Evolutionary conservation across 2,329 filamentous ascomycete genomes (phyloP).

Genomic region (Zelopaecilomyces penicillatus): DNA sequence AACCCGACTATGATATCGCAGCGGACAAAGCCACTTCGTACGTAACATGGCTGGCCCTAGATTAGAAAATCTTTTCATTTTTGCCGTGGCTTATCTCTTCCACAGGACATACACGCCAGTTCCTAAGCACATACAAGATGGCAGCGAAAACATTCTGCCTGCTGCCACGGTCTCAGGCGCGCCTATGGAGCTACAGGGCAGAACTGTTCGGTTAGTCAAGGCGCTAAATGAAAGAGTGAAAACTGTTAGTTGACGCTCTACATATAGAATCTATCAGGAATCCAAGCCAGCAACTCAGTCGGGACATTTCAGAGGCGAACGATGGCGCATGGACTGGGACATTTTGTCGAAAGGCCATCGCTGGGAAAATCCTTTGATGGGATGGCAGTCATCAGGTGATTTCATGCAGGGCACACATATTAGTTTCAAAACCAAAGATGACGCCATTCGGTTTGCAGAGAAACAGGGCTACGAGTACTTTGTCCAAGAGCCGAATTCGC

Average conservation of each 20-base stretch:
- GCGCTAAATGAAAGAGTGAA: neutral
- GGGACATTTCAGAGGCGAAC: conserved; percentile 71
- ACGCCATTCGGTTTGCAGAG: conserved; percentile 89
- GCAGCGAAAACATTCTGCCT: conserved; percentile 72
- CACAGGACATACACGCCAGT: conserved; percentile 80
- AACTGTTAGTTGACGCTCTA: no score
- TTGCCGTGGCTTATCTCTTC: neutral
- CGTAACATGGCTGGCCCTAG: conserved; percentile 12
- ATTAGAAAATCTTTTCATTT: no score
- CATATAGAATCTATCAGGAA: conserved; percentile 75
- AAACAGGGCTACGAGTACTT: conserved; percentile 99
- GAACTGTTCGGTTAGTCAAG: conserved; percentile 72
- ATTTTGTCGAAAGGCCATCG: conserved; percentile 83
- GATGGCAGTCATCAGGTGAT: conserved; percentile 94
- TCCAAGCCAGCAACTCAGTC: conserved; percentile 95
- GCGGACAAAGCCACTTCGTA: conserved; percentile 90
- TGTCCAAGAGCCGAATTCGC: conserved; percentile 89
- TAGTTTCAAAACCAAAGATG: conserved; percentile 87
- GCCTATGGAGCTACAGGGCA: conserved; percentile 85
- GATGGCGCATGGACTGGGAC: conserved; percentile 99
- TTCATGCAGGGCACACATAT: conserved; percentile 90
- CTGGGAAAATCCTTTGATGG: conserved; percentile 98
- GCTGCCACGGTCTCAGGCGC: conserved; percentile 87
- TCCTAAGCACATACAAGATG: conserved; percentile 82
- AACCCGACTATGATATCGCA: conserved; percentile 72